Evolutionary conservation across 1,284 basidiomycete species (phyloP).

Genomic region (Tylopilus orsonianus): DNA sequence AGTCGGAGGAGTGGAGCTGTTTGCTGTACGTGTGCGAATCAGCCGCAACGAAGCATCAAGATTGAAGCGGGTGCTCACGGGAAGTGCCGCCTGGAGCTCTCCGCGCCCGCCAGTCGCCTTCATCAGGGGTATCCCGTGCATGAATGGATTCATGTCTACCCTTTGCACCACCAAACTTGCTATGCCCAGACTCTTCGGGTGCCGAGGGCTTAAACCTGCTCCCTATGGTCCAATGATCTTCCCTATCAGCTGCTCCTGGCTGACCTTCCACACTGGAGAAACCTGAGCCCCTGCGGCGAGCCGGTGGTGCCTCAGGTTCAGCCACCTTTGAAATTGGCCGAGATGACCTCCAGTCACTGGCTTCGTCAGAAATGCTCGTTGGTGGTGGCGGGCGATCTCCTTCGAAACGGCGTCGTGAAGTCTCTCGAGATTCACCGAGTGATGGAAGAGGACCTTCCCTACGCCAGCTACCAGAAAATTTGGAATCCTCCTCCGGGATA

Average conservation of each 20-base stretch:
- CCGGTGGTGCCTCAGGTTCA: conserved; percentile 48
- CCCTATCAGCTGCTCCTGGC: conserved; percentile 65
- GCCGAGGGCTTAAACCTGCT: conserved; percentile 64
- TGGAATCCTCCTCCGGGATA: conserved; percentile 61
- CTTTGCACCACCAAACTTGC: conserved; percentile 51
- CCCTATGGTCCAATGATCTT: conserved; percentile 73
- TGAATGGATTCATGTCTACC: conserved; percentile 54
- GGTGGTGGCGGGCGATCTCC: conserved; percentile 40
- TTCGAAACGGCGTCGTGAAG: conserved; percentile 64
- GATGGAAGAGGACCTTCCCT: conserved; percentile 86
- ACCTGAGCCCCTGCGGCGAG: conserved; percentile 57
- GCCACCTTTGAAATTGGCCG: conserved; percentile 44
- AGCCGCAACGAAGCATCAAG: conserved; percentile 7
- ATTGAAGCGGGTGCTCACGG: conserved; percentile 43
- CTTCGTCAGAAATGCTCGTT: conserved; percentile 53
- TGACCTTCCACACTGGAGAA: conserved; percentile 52
- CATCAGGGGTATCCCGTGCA: conserved; percentile 48
- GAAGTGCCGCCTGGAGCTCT: conserved; percentile 53
- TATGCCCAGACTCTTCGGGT: conserved; percentile 40
- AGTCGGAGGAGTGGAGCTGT: conserved; percentile 72
- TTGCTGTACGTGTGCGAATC: conserved; percentile 44
- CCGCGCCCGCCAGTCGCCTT: conserved; percentile 62
- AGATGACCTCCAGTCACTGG: conserved; percentile 70
- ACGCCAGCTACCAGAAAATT: conserved; percentile 82
- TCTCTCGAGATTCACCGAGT: conserved; percentile 50